Base-by-base conservation (phyloP, 139 green algal species). In the Chlamydomonas incerta region DNA sequence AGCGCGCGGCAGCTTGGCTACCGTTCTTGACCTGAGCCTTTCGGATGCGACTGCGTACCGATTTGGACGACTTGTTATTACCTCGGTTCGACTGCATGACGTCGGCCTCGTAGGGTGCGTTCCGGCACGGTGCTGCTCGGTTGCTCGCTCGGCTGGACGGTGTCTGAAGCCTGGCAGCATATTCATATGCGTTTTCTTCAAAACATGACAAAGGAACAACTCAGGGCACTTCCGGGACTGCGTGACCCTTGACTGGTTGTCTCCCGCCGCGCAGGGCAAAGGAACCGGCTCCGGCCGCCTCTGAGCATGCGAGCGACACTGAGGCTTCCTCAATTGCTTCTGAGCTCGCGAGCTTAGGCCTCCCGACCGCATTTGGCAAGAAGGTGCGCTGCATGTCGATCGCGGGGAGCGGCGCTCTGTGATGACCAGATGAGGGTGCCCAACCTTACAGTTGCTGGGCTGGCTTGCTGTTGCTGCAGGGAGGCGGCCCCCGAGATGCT, bases 81-180 rank as follows among this genome's bases (percentile, higher is more conserved):
- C 79, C 0, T 85, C 47, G 8, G 79, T 85, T 47, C 46, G 66
- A 3, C 17, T 85, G 23, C 66, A 69, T 21, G 79, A 85, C 34
- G 66, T 76, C 11, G 79, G 79, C 13, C 66, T 85, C 23, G 79
- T 85, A 31, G 79, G 79, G 79, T 85, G 28, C 33, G 77, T n/a
- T n/a, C n/a, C n/a, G n/a, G n/a, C n/a, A n/a, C n/a, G n/a, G n/a
- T n/a, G n/a, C n/a, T n/a, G n/a, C n/a, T n/a, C n/a, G n/a, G n/a
- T n/a, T n/a, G n/a, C n/a, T n/a, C n/a, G n/a, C n/a, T n/a, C n/a
- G n/a, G n/a, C n/a, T n/a, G n/a, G n/a, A n/a, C n/a, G n/a, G n/a
- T n/a, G n/a, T n/a, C n/a, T n/a, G n/a, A n/a, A n/a, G n/a, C n/a
- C n/a, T n/a, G n/a, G n/a, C n/a, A n/a, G n/a, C n/a, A n/a, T n/a